A percentile compares a stretch with the other conserved stretches of the same genome.
Conservation (phyloP, 2,329 filamentous ascomycete species). For the Aspergillus melleus region DNA sequence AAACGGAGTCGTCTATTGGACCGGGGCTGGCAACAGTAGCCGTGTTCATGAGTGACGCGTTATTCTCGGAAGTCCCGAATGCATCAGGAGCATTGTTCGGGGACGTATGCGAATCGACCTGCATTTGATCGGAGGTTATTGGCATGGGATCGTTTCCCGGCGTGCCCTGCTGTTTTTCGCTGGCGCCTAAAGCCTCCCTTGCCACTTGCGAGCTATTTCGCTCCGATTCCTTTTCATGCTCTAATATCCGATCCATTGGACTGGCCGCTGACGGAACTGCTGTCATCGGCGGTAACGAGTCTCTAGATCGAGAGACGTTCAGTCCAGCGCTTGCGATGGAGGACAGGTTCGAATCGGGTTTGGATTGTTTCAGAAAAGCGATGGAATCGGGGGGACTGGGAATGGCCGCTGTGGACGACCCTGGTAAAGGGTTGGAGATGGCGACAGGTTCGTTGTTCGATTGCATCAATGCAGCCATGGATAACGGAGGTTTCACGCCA, state of each 20-base stretch:
- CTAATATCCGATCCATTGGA: slow-evolving; percentile 30
- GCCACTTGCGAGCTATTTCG: slow-evolving; percentile 43
- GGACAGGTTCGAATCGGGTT: slow-evolving; percentile 38
- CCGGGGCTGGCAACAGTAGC: slow-evolving; percentile 50
- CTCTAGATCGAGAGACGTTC: slow-evolving; percentile 40
- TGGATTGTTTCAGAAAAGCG: slow-evolving; percentile 37
- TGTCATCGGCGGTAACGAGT: slow-evolving; percentile 39
- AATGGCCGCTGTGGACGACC: slow-evolving; percentile 29
- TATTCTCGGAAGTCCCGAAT: slow-evolving; percentile 54
- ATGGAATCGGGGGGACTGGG: slow-evolving; percentile 32
- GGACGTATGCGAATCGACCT: slow-evolving; percentile 52
- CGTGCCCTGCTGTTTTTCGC: slow-evolving; percentile 33
- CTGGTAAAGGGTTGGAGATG: slow-evolving; percentile 37
- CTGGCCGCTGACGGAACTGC: slow-evolving; percentile 61
- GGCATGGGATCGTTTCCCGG: slow-evolving; percentile 52
- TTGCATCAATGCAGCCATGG: slow-evolving; percentile 47
- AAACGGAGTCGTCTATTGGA: slow-evolving; percentile 46
- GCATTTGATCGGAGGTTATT: slow-evolving; percentile 48
- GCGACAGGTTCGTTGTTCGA: slow-evolving; percentile 42
- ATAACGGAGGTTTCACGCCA: slow-evolving; percentile 33
- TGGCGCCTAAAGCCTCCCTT: slow-evolving; percentile 42
- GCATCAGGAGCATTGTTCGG: slow-evolving; percentile 49
- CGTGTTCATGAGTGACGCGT: slow-evolving; percentile 52
- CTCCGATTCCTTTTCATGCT: slow-evolving; percentile 33
- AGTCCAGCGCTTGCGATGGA: slow-evolving; percentile 46